A percentile compares a stretch with the other conserved stretches of the same genome.
phyloP scores from a whole-genome alignment of 179 eudicot genomes.

The Carnegiea gigantea region DNA sequence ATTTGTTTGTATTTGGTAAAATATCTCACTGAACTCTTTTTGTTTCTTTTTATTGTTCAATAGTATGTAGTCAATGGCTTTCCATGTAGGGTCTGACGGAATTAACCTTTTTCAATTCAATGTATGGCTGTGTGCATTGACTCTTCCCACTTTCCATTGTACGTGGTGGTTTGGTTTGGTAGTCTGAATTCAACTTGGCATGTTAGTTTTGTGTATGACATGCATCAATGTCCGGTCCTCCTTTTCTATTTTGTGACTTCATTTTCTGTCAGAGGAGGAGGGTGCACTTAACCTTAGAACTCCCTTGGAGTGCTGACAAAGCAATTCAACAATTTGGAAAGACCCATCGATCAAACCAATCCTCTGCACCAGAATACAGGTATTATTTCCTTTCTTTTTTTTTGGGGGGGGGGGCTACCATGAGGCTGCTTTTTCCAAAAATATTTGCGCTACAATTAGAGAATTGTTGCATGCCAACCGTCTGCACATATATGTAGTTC shows the following conservation, averaged over 20 bases:
- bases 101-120: background rate
- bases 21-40: background rate
- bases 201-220: background rate
- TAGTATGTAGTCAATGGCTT: background rate
- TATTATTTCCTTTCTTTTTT: background rate
- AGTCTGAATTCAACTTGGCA: background rate
- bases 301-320: conserved; percentile 99
- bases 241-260: background rate
- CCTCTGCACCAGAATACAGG: conserved; percentile 99
- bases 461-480: no score
- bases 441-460: no score
- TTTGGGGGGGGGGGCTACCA: background rate
- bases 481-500: no score
- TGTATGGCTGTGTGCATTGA: background rate
- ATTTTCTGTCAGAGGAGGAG: conserved; percentile 70
- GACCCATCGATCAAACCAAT: conserved; percentile 99
- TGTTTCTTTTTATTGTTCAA: background rate
- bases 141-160: background rate
- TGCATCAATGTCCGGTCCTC: conserved; percentile 12
- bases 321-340: conserved; percentile 99
- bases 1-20: background rate
- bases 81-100: background rate
- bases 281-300: conserved; percentile 92
- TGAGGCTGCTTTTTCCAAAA: no score
- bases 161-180: background rate